Percentiles rank a stretch among this genome's conserved stretches.
phyloP scores from a whole-genome alignment of 306 rosid genomes.

The Sindora glabra region DNA sequence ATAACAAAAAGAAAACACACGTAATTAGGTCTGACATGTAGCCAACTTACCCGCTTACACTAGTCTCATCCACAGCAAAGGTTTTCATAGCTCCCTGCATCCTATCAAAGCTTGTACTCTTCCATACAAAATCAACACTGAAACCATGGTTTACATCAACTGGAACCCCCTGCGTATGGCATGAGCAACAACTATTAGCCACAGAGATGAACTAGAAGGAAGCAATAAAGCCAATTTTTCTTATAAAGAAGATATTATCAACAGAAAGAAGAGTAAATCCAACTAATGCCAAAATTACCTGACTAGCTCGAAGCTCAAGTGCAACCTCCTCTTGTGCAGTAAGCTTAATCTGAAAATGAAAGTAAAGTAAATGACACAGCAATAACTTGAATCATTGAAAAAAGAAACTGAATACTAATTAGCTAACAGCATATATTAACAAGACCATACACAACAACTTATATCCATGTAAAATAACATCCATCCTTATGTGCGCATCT shows the following conservation, averaged over 20 bases:
- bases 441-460: no score
- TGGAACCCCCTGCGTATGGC: conserved; percentile 82
- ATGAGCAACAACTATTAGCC: conserved; percentile 8
- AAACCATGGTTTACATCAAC: conserved; percentile 94
- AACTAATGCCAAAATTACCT: conserved; percentile 39
- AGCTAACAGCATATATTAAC: not conserved
- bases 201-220: not conserved
- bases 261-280: no score
- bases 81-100: conserved; percentile 99
- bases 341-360: conserved; percentile 70
- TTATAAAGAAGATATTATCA: no score
- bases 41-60: conserved; percentile 90
- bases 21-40: not conserved
- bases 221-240: not conserved
- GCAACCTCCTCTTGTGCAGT: conserved; percentile 99
- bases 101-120: conserved; percentile 97
- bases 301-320: conserved; percentile 93
- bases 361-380: not conserved
- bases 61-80: conserved; percentile 98
- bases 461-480: not conserved
- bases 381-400: not conserved
- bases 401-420: not conserved
- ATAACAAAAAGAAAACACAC: not conserved
- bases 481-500: not conserved
- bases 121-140: conserved; percentile 99